Evolutionary conservation across 1,139 yeast species (phyloP), one percentile per base, ranked within the genome.

Genomic region (Insectozyma bohioensis): DNA sequence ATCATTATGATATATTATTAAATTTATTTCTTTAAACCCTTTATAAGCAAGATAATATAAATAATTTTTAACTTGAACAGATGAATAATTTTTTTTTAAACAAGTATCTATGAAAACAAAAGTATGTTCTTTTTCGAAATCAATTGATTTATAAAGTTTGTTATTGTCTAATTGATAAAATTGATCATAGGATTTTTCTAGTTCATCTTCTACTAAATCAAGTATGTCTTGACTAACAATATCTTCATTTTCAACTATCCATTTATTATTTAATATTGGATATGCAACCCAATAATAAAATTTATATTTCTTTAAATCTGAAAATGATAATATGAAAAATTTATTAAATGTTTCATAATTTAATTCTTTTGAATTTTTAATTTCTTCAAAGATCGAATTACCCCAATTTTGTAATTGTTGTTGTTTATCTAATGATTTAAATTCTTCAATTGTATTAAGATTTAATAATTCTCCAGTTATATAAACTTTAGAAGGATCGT

Each of bases 241-340:
- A 6, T 30, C 33, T 3, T 30, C 31, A 2, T 36, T 39, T 13
- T 36, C 25, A 7, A 55, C 35, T 4, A 15, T 41, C 83, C 78
- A 75, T 15, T 55, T 58, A 6, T 76, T 62, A 22, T 65, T 62
- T 13, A 86, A 58, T 0, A 75, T 64, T 0, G 97, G 97, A 45
- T 78, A 79, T 5, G 90, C 85, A 46, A 85, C 73, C 98, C 98
- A 92, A 57, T 90, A 90, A 49, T 76, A 84, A 52, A 85, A 92
- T 48, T 75, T 80, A 62, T 85, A 88, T 58, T 85, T 86, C 57
- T 92, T 92, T 53, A 92, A 70, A 55, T 94, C 98, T 3, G 95
- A 83, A 59, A 79, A 92, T 25, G 88, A 69, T 24, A 90, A 63
- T 1, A 90, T 51, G 20, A 67, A 67, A 48, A 88, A 85, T 20